A percentile compares a stretch with the other conserved stretches of the same genome.
Evolutionary conservation across 2,329 filamentous ascomycete species (phyloP).

Genomic region (Dactylellina sp.): DNA sequence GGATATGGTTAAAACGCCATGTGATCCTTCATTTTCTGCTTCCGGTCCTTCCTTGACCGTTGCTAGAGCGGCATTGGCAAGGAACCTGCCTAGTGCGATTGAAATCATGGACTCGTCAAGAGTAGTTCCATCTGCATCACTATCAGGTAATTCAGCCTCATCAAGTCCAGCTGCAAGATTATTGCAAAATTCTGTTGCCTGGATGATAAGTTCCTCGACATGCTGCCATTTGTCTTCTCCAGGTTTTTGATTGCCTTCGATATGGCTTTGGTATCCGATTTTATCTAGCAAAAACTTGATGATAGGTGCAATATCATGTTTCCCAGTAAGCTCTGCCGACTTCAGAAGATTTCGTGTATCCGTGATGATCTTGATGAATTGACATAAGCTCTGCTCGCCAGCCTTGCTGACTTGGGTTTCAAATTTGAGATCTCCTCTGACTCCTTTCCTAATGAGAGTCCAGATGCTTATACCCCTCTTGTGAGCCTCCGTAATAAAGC

Average conservation of each 20-base stretch:
- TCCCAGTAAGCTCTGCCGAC: conserved; percentile 63
- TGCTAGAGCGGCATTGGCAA: conserved; percentile 90
- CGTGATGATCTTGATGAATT: conserved; percentile 72
- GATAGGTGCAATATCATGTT: conserved; percentile 58
- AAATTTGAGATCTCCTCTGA: conserved; percentile 68
- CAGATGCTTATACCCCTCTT: conserved; percentile 77
- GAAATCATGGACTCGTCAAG: conserved; percentile 33
- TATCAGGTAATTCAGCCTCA: conserved; percentile 65
- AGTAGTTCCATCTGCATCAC: conserved; percentile 55
- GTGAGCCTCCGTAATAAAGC: conserved; percentile 81
- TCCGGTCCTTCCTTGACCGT: conserved; percentile 75
- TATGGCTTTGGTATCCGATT: conserved; percentile 78
- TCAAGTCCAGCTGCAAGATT: conserved; percentile 65
- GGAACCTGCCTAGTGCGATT: conserved; percentile 76
- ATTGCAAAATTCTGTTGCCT: conserved; percentile 78
- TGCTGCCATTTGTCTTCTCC: conserved; percentile 87
- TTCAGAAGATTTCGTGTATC: conserved; percentile 70
- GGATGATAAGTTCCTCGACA: conserved; percentile 83
- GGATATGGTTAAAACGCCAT: conserved; percentile 81
- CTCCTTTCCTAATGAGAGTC: conserved; percentile 72
- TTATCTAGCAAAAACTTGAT: conserved; percentile 71
- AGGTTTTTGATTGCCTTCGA: conserved; percentile 77
- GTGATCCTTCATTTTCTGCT: conserved; percentile 69
- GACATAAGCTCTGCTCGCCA: conserved; percentile 70
- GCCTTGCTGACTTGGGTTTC: conserved; percentile 70